Percentiles rank a stretch among this genome's conserved stretches.
These are phyloP conservation scores for Beverwykella pulmonaria DNA, from an alignment of 495 filamentous ascomycete species.

Conservation along the genomic window DNA sequence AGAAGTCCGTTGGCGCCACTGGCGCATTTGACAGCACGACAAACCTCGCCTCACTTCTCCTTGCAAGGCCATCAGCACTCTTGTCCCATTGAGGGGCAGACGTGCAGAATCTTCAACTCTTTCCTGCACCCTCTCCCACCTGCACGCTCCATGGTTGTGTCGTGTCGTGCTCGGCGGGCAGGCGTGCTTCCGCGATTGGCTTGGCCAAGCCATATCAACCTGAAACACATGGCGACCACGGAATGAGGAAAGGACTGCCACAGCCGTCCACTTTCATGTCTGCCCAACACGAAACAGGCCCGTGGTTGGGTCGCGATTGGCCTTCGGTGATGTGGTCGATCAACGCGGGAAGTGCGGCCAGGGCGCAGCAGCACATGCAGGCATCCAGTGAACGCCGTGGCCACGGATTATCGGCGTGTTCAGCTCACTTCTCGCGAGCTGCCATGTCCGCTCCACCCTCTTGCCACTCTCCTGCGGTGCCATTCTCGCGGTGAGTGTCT, in stretches of 20 bases:
- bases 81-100: too few relatives aligned
- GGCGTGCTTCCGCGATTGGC: neutral
- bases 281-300: conserved; percentile 1
- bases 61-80: too few relatives aligned
- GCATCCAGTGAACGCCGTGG: neutral
- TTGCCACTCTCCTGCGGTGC: neutral
- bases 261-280: neutral
- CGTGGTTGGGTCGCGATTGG: neutral
- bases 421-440: neutral
- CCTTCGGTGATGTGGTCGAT: neutral
- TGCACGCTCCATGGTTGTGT: too few relatives aligned
- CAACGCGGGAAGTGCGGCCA: neutral
- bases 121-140: too few relatives aligned
- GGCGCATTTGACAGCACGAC: too few relatives aligned
- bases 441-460: neutral
- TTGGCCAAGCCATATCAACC: neutral
- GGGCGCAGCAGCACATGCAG: conserved; percentile 7
- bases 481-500: neutral
- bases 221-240: conserved; percentile 1
- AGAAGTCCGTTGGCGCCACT: too few relatives aligned
- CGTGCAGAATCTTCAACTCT: too few relatives aligned
- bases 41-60: too few relatives aligned
- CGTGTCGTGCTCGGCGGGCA: neutral
- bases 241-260: conserved; percentile 1
- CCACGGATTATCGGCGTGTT: neutral